These are phyloP conservation scores for Cercospora zeina DNA, from an alignment of 2,329 filamentous ascomycete genomes.

Conservation along the genomic window DNA sequence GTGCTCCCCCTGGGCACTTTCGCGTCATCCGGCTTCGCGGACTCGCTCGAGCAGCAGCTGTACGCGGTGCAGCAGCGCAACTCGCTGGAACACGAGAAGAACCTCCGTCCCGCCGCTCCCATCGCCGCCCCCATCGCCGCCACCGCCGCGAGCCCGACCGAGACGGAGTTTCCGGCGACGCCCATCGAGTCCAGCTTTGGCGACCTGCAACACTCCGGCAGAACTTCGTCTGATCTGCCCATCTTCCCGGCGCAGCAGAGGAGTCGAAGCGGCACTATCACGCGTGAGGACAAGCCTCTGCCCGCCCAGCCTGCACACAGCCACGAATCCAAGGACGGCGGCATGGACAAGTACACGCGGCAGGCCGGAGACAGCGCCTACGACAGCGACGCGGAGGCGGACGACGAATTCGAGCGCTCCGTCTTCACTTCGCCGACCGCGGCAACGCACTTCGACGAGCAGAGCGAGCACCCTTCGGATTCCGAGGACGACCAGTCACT, in stretches of 20 bases:
- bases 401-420: slow-evolving; percentile 80
- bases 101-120: background rate
- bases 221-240: slow-evolving; percentile 19
- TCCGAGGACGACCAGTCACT: slow-evolving; percentile 40
- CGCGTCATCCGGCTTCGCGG: slow-evolving; percentile 15
- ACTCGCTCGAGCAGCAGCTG: slow-evolving; percentile 21
- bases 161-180: slow-evolving; percentile 37
- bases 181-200: slow-evolving; percentile 40
- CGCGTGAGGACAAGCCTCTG: slow-evolving; percentile 21
- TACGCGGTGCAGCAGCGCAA: slow-evolving; percentile 22
- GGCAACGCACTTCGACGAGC: slow-evolving; percentile 62
- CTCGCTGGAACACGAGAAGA: slow-evolving; percentile 11
- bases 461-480: slow-evolving; percentile 65
- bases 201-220: slow-evolving; percentile 15
- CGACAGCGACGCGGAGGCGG: slow-evolving; percentile 74
- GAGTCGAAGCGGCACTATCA: slow-evolving; percentile 24
- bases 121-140: background rate
- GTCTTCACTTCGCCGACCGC: slow-evolving; percentile 65
- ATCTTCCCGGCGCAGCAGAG: slow-evolving; percentile 20
- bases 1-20: slow-evolving; percentile 17
- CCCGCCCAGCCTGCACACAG: slow-evolving; percentile 12
- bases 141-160: slow-evolving; percentile 29
- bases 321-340: slow-evolving; percentile 14
- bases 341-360: slow-evolving; percentile 40
- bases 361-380: slow-evolving; percentile 53